Base-by-base conservation (phyloP, 352 stramenopile genomes). In the Phytophthora podocarpi region DNA sequence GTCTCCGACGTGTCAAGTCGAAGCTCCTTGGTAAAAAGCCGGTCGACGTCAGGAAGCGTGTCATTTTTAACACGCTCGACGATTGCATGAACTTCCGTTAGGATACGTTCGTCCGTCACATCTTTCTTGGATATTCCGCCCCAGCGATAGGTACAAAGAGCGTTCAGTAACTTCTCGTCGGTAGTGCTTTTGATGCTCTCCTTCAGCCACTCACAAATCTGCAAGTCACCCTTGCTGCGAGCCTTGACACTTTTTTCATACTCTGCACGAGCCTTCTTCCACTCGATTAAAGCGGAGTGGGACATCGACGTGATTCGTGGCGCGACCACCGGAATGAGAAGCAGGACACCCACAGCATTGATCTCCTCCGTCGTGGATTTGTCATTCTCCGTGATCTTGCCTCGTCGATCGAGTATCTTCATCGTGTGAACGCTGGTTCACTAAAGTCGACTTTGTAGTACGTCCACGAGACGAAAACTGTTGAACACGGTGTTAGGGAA, bases 361-460 rank as follows among this genome's bases (percentile, higher is more conserved):
- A 16, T 35, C 10, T 51, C 40, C 8, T 52, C 41, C 1, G 5
- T 23, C 13, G 21, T 2, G 7, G 16, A 9, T 3, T 10, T 3
- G 23, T 20, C 31, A 16, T 18, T 20, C 11, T 49, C 20, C 18
- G 28, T 10, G 4, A 27, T 30, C 40, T 41, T 42, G 37, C n/a
- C n/a, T n/a, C n/a, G n/a, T n/a, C n/a, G n/a, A n/a, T 23, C 27
- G 30, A n/a, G 39, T 24, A 20, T 60, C 28, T 45, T 60, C 37
- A 60, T 60, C 39, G 28, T 51, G 51, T 51, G 51, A 60, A 60
- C 51, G 30, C 0, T 30, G 39, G 40, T 52, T 60, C 39, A 52
- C 51, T 60, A 51, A 60, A 60, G 51, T 56, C 51, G 40, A 60
- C 51, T 60, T 59, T 61, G 52, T 61, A 61, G 52, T 53, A 61